A percentile compares a stretch with the other conserved stretches of the same genome.
phyloP scores from a whole-genome alignment of 2,329 filamentous ascomycete genomes.

The Venturia effusa region DNA sequence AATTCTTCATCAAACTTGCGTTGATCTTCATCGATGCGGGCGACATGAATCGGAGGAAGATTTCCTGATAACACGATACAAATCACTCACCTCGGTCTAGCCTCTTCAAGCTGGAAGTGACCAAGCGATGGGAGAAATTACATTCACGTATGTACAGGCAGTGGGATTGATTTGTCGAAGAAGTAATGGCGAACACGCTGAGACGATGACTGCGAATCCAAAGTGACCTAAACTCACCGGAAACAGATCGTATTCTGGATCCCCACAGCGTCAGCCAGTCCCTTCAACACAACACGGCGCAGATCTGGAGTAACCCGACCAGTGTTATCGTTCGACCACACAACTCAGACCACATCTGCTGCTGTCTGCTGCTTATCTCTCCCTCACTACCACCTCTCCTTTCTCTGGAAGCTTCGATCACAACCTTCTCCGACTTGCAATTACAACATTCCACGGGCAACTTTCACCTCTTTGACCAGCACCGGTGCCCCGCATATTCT shows the following conservation, averaged over 20 bases:
- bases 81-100: no score
- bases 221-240: background rate
- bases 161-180: no score
- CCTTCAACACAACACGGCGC: background rate
- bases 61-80: no score
- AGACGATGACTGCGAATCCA: no score
- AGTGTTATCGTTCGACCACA: background rate
- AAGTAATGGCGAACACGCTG: no score
- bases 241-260: background rate
- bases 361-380: background rate
- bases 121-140: no score
- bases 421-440: background rate
- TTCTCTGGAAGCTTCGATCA: background rate
- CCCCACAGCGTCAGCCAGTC: background rate
- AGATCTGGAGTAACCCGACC: background rate
- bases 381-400: background rate
- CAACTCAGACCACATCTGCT: background rate
- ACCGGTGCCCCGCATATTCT: background rate
- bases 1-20: no score
- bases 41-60: no score
- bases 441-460: background rate
- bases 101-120: no score
- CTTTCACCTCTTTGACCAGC: background rate
- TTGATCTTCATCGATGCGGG: no score
- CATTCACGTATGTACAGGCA: no score